These are phyloP conservation scores for Saturnispora ahearnii DNA, from an alignment of 805 yeast genomes.

Conservation along the genomic window DNA sequence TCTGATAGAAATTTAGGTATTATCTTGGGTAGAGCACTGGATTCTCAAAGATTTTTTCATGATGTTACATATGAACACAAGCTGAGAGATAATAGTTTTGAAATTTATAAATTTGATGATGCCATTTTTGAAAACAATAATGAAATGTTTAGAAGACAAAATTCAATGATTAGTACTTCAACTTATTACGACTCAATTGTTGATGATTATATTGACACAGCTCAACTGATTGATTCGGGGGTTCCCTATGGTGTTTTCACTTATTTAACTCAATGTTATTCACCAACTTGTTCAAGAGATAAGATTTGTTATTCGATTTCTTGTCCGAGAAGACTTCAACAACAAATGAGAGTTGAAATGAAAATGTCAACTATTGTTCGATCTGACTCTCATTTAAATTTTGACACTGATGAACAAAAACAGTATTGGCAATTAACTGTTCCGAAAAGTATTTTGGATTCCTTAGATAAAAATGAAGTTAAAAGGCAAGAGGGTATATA, in stretches of 20 bases:
- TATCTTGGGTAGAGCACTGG: slow-evolving; percentile 80
- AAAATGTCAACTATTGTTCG: slow-evolving; percentile 76
- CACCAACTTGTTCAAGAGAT: slow-evolving; percentile 92
- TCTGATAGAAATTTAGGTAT: slow-evolving; percentile 87
- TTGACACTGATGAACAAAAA: slow-evolving; percentile 70
- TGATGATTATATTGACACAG: slow-evolving; percentile 7
- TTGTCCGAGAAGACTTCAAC: slow-evolving; percentile 92
- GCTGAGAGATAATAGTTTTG: slow-evolving; percentile 76
- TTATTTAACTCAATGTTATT: slow-evolving; percentile 85
- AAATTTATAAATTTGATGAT: slow-evolving; percentile 77
- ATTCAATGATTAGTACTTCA: slow-evolving; percentile 21
- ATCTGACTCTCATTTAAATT: slow-evolving; percentile 59
- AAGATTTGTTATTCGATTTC: slow-evolving; percentile 88
- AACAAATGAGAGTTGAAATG: slow-evolving; percentile 85
- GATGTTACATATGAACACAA: slow-evolving; percentile 95
- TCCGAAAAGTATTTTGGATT: slow-evolving; percentile 65
- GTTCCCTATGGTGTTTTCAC: slow-evolving; percentile 81
- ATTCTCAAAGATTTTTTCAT: slow-evolving; percentile 89
- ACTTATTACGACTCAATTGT: slow-evolving; percentile 10
- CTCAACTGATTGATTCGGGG: background rate
- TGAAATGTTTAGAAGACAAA: slow-evolving; percentile 19
- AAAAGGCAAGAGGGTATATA: slow-evolving; percentile 93
- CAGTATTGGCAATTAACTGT: slow-evolving; percentile 93
- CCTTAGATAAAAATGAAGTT: slow-evolving; percentile 73
- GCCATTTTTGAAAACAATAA: slow-evolving; percentile 29